Evolutionary conservation across 768 basidiomycete species (phyloP), one percentile per base, ranked within the genome.

Genomic region (Tulasnella sp.): DNA sequence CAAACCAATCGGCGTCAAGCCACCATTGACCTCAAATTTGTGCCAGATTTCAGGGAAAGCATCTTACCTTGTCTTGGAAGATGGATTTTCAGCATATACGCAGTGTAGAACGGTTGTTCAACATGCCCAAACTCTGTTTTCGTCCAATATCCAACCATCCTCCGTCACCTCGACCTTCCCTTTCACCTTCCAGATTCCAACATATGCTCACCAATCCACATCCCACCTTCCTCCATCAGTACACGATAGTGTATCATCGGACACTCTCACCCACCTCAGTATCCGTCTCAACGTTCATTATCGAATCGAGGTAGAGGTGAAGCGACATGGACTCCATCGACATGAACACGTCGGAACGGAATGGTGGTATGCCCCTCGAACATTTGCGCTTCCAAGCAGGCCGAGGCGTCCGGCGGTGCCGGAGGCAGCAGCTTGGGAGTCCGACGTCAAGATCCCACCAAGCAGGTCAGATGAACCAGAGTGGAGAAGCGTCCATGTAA

Each of bases 141-240:
- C 76, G 37, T 50, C 46, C 12, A 77, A n/a, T 16, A 16, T n/a
- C 58, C 41, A 64, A 28, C 20, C 24, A 58, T 31, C 41, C 41
- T 24, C 41, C 34, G 22, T 14, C 24, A 24, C 12, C 28, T 31
- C 46, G 14, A 37, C 64, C 34, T 77, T 50, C 58, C 76, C 76
- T 12, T n/a, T 77, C 4, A n/a, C 76, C 28, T 77, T 77, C 48
- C 76, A 42, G n/a, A 50, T 77, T 40, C 76, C 76, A 50, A 50
- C 76, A 24, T 77, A 77, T 34, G 50, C 76, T 4, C 76, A 50
- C 12, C 41, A 40, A 50, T 50, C 41, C 58, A 77, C 20, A 1
- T 28, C 76, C 34, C 48, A 40, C 28, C 58, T 77, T 40, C 76
- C 76, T 58, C 76, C 76, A n/a, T 50, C 76, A 11, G 34, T 64